These are phyloP conservation scores for Bipolaris sorokiniana DNA, from an alignment of 2,329 filamentous ascomycete species.

Conservation along the genomic window DNA sequence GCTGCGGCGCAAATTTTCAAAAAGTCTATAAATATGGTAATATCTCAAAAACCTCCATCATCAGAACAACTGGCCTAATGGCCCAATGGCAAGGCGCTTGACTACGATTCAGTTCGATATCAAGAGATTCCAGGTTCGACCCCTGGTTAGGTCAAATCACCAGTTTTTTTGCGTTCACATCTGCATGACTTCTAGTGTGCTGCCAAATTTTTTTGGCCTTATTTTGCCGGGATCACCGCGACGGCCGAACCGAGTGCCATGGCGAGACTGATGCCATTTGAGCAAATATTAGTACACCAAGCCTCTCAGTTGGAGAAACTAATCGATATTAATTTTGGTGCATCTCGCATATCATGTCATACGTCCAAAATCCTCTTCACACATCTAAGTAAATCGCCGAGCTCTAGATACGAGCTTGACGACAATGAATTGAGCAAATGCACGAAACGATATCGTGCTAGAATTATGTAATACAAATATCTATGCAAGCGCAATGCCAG, in stretches of 20 bases:
- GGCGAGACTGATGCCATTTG: no score
- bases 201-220: no score
- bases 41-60: conserved; percentile 1
- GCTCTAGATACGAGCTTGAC: neutral
- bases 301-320: no score
- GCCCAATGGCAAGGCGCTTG: conserved; percentile 64
- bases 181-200: no score
- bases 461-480: neutral
- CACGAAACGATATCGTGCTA: neutral
- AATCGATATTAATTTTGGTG: no score
- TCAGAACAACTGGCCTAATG: conserved; percentile 41
- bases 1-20: no score
- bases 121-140: conserved; percentile 43
- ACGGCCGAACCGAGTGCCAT: no score
- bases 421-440: neutral
- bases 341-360: no score
- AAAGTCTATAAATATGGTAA: no score
- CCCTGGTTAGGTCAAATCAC: conserved; percentile 27
- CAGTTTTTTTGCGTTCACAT: neutral
- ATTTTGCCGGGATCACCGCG: no score
- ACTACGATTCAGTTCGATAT: conserved; percentile 54
- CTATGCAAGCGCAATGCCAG: neutral
- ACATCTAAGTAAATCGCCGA: neutral
- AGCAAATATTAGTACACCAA: no score
- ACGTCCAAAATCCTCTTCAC: neutral